phyloP scores from a whole-genome alignment of 768 basidiomycete species.

The Boletellus ananas region DNA sequence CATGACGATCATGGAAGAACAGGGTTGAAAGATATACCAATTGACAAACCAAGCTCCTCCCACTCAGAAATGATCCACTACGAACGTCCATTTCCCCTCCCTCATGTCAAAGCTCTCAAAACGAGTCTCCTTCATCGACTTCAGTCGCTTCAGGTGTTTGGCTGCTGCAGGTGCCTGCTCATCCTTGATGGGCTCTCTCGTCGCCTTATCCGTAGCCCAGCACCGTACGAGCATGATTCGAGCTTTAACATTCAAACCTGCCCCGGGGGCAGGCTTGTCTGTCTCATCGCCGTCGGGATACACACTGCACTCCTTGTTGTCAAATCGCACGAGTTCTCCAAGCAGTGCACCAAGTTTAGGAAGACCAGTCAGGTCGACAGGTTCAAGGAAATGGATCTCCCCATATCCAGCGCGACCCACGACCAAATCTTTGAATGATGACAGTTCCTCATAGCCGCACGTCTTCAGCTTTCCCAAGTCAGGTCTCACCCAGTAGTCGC shows the following conservation, averaged over 20 bases:
- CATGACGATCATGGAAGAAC: not conserved
- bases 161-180: slow-evolving; percentile 61
- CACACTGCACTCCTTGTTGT: slow-evolving; percentile 88
- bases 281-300: slow-evolving; percentile 88
- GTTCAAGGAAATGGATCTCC: slow-evolving; percentile 74
- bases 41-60: not conserved
- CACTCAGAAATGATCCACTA: slow-evolving; percentile 84
- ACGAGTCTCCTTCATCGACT: slow-evolving; percentile 79
- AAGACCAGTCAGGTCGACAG: slow-evolving; percentile 84
- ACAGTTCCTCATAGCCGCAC: slow-evolving; percentile 68
- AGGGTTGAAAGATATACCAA: not conserved
- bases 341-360: slow-evolving; percentile 75
- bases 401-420: slow-evolving; percentile 94
- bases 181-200: slow-evolving; percentile 86
- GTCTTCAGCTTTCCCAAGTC: slow-evolving; percentile 68
- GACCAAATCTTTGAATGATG: slow-evolving; percentile 68
- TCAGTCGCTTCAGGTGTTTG: slow-evolving; percentile 76
- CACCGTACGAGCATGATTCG: slow-evolving; percentile 72
- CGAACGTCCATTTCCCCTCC: slow-evolving; percentile 91
- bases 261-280: slow-evolving; percentile 78
- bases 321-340: slow-evolving; percentile 85
- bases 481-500: slow-evolving; percentile 91
- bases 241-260: slow-evolving; percentile 87
- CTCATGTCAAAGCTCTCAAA: slow-evolving; percentile 78
- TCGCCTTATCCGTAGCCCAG: slow-evolving; percentile 90